Conservation (phyloP, 2,329 filamentous ascomycete genomes). For the Ceratocystis colombiana region DNA sequence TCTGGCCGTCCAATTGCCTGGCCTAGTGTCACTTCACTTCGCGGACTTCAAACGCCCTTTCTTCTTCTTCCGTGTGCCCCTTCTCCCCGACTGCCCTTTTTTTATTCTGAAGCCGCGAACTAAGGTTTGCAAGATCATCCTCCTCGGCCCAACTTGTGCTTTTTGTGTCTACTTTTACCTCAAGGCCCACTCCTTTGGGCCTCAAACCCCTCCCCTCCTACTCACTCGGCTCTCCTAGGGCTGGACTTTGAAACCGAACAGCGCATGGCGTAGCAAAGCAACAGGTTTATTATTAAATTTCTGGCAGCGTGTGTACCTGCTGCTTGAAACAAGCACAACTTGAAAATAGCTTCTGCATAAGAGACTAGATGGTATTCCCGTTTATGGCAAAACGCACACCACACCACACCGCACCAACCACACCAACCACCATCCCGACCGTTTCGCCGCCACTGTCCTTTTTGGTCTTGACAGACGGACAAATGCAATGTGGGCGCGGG, state of each 20-base stretch:
- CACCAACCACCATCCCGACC: background rate
- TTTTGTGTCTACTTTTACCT: constrained; percentile 11
- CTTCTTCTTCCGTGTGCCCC: background rate
- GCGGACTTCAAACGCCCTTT: too few relatives aligned
- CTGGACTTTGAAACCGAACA: constrained; percentile 9
- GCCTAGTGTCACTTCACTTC: background rate
- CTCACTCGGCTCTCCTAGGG: background rate
- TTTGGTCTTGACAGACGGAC: background rate
- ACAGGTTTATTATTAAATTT: background rate
- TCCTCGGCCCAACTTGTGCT: background rate
- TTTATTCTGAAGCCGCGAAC: background rate
- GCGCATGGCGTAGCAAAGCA: constrained; percentile 10
- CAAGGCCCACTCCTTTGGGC: background rate
- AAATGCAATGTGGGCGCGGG: background rate
- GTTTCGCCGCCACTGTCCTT: constrained; percentile 6
- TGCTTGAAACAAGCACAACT: background rate
- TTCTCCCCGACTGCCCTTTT: background rate
- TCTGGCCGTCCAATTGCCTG: background rate
- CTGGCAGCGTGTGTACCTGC: background rate
- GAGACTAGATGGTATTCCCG: background rate
- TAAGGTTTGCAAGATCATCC: background rate
- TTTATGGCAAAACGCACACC: background rate
- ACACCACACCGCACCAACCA: too few relatives aligned
- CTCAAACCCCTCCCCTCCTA: background rate
- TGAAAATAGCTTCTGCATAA: constrained; percentile 12